Evolutionary conservation across 2,329 filamentous ascomycete species (phyloP).

Genomic region (Helotiales sp.): DNA sequence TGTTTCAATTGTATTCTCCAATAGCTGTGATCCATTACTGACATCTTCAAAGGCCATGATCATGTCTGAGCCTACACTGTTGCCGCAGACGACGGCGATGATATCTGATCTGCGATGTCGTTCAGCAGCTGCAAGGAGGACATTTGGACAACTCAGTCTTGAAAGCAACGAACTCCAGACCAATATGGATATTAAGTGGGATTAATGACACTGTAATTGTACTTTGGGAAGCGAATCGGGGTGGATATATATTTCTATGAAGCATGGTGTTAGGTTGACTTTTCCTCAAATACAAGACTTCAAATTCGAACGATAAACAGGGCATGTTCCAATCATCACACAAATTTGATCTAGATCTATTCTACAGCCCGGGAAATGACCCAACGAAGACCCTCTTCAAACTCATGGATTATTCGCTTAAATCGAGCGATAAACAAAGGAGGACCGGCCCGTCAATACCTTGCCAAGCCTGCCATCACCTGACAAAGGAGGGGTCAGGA

Average conservation of each 20-base stretch:
- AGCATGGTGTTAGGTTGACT: background rate
- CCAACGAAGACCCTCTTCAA: background rate
- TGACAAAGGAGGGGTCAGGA: background rate
- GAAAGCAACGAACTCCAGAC: background rate
- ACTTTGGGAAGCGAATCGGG: background rate
- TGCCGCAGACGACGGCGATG: background rate
- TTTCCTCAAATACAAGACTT: background rate
- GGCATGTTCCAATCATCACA: too few relatives aligned
- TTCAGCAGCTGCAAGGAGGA: too few relatives aligned
- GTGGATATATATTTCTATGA: background rate
- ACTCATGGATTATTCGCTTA: background rate
- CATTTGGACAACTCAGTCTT: background rate
- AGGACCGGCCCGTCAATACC: background rate
- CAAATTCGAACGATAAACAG: background rate
- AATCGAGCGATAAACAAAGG: background rate
- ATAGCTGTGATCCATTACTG: background rate
- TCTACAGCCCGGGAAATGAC: too few relatives aligned
- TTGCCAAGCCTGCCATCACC: background rate
- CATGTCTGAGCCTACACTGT: background rate
- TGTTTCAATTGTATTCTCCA: background rate
- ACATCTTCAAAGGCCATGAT: background rate
- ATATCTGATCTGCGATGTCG: too few relatives aligned
- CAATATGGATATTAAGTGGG: background rate
- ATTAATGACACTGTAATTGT: background rate
- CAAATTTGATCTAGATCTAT: background rate